These are phyloP conservation scores for Ramaria rubella DNA, from an alignment of 768 basidiomycete genomes.

Conservation along the genomic window DNA sequence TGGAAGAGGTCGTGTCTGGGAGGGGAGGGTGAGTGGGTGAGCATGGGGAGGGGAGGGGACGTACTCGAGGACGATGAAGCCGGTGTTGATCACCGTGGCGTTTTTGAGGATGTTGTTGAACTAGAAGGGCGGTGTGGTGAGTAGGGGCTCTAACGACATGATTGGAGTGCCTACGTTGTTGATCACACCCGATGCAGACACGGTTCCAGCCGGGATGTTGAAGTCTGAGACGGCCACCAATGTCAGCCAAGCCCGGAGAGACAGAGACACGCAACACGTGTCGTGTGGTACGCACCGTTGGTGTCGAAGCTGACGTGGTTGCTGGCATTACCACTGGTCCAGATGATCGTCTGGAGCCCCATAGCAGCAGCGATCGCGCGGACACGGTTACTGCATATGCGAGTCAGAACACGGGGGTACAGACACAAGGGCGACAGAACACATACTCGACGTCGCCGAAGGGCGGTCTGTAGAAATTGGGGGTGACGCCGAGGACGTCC, in stretches of 20 bases:
- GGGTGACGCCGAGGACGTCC: constrained; percentile 72
- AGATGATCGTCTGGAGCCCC: constrained; percentile 78
- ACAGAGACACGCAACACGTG: neutral
- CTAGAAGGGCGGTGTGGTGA: constrained; percentile 16
- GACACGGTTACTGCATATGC: constrained; percentile 64
- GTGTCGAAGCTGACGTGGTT: constrained; percentile 63
- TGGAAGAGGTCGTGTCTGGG: constrained; percentile 71
- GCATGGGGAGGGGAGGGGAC: neutral
- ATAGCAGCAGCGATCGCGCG: constrained; percentile 78
- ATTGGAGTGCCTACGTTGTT: constrained; percentile 31
- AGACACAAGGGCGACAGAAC: neutral
- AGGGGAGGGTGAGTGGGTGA: neutral
- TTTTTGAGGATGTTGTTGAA: constrained; percentile 70
- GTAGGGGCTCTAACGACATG: constrained; percentile 10
- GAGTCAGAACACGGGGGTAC: constrained; percentile 7
- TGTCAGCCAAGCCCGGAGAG: neutral
- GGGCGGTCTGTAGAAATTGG: constrained; percentile 75
- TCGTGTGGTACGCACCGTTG: constrained; percentile 35
- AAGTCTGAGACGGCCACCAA: too few species aligned
- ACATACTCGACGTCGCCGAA: constrained; percentile 73
- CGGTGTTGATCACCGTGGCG: constrained; percentile 49
- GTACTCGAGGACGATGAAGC: constrained; percentile 81
- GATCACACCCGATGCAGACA: constrained; percentile 51
- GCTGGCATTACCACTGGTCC: constrained; percentile 55
- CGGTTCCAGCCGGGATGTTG: constrained; percentile 63